These are phyloP conservation scores for Trichoderma sp. DNA, from an alignment of 2,329 filamentous ascomycete genomes.

Conservation along the genomic window DNA sequence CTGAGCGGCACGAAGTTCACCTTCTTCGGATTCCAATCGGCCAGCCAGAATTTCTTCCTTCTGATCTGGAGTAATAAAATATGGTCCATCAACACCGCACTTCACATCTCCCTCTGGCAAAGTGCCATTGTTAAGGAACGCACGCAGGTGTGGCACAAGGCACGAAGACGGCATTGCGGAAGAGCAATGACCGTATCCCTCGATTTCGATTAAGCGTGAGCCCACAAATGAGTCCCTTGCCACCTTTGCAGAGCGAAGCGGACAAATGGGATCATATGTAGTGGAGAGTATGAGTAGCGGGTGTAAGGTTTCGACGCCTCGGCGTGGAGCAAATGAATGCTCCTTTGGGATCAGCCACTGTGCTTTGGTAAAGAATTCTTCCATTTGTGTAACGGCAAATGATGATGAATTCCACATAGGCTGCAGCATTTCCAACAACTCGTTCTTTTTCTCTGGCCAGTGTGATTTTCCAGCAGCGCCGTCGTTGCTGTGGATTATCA, in stretches of 20 bases:
- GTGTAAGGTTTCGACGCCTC: slow-evolving; percentile 34
- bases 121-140: not conserved
- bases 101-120: not conserved
- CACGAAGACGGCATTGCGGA: not conserved
- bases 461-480: not conserved
- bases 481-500: not conserved
- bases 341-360: not conserved
- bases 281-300: slow-evolving; percentile 35
- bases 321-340: slow-evolving; percentile 24
- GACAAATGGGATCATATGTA: slow-evolving; percentile 49
- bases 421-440: slow-evolving; percentile 32
- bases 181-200: not conserved
- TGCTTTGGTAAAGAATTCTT: slow-evolving; percentile 25
- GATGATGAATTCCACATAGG: slow-evolving; percentile 20
- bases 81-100: not conserved
- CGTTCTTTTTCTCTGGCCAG: not conserved
- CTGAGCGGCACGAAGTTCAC: not conserved
- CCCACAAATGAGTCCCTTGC: slow-evolving; percentile 37
- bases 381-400: not conserved
- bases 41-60: not conserved
- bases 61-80: not conserved
- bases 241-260: slow-evolving; percentile 31
- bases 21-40: not conserved
- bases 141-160: not conserved
- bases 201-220: slow-evolving; percentile 30